A percentile compares a stretch with the other conserved stretches of the same genome.
phyloP scores from a whole-genome alignment of 768 basidiomycete species.

The Lentinula guzmanii region DNA sequence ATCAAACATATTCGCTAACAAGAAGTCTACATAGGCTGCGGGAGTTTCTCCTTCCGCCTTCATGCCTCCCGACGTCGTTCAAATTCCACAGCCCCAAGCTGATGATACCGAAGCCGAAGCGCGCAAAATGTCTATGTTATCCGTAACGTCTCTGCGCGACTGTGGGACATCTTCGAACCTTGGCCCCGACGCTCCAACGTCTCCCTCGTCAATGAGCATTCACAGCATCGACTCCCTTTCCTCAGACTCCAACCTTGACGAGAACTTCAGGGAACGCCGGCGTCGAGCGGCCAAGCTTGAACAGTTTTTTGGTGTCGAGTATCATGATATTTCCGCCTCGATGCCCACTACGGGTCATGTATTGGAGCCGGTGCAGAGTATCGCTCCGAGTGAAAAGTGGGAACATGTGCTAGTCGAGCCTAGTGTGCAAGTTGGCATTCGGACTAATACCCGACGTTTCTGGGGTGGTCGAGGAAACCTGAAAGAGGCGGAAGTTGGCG shows the following conservation, averaged over 20 bases:
- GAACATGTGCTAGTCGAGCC: not conserved
- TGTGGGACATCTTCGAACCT: not conserved
- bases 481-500: constrained; percentile 31
- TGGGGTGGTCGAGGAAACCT: constrained; percentile 27
- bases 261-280: constrained; percentile 25
- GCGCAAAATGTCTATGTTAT: not conserved
- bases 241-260: not conserved
- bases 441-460: constrained; percentile 32
- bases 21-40: not conserved
- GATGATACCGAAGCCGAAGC: not conserved
- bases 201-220: not conserved
- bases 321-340: constrained; percentile 34
- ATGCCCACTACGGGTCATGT: constrained; percentile 1
- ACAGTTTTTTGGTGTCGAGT: constrained; percentile 51
- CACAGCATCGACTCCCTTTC: not conserved
- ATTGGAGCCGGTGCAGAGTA: not conserved
- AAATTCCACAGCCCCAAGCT: not conserved
- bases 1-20: not conserved
- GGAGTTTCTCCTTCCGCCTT: not conserved
- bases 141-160: not conserved
- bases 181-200: not conserved
- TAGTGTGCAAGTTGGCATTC: constrained; percentile 29
- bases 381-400: not conserved
- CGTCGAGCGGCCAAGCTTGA: constrained; percentile 48
- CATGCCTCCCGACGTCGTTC: not conserved